These are phyloP conservation scores for Komagataella pastoris DNA, from an alignment of 805 yeast genomes.

Conservation along the genomic window DNA sequence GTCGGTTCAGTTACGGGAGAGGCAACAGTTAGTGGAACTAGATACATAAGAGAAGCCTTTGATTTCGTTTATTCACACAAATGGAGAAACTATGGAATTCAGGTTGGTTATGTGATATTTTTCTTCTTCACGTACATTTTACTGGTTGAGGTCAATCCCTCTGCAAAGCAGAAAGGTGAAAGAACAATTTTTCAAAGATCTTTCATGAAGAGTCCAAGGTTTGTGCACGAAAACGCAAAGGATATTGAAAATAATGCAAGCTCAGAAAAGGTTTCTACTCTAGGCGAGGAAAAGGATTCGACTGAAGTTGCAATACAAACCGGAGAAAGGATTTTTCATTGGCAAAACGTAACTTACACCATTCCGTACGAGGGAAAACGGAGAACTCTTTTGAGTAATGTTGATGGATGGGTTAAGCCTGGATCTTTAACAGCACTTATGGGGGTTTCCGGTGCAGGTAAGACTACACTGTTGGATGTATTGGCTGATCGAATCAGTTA, in stretches of 20 bases:
- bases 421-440: slow-evolving; percentile 72
- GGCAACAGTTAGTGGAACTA: slow-evolving; percentile 35
- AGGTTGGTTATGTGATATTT: slow-evolving; percentile 31
- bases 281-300: slow-evolving; percentile 7
- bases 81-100: slow-evolving; percentile 55
- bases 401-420: slow-evolving; percentile 67
- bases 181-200: slow-evolving; percentile 33
- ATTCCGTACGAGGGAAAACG: slow-evolving; percentile 39
- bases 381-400: slow-evolving; percentile 27
- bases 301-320: slow-evolving; percentile 7
- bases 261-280: slow-evolving; percentile 2
- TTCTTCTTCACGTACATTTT: slow-evolving; percentile 33
- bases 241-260: slow-evolving; percentile 1
- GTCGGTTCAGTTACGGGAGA: slow-evolving; percentile 45
- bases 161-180: slow-evolving; percentile 48
- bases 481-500: slow-evolving; percentile 57
- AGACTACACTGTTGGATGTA: slow-evolving; percentile 63
- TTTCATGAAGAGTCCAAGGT: slow-evolving; percentile 3
- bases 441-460: slow-evolving; percentile 88
- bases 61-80: slow-evolving; percentile 29
- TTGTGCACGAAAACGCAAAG: neutral
- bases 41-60: slow-evolving; percentile 29
- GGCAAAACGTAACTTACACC: slow-evolving; percentile 53
- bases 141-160: slow-evolving; percentile 35
- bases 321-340: slow-evolving; percentile 40